A percentile compares a stretch with the other conserved stretches of the same genome.
Evolutionary conservation across 108 stramenopile species (phyloP).

Genomic region (Cafeteria roenbergensis): DNA sequence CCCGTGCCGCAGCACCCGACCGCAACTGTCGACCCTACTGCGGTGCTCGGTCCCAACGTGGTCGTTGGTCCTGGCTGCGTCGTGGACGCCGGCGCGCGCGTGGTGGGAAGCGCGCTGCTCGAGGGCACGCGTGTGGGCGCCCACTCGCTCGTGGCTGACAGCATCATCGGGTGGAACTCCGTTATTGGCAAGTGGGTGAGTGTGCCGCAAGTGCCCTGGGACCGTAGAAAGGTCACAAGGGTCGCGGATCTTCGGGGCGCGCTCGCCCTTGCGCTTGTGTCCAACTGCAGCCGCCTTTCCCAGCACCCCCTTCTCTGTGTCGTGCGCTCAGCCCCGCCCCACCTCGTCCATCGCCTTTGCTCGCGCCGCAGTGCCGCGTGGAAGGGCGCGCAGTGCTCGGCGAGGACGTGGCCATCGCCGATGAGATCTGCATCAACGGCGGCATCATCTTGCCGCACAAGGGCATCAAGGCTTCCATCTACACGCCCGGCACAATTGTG

Average conservation of each 20-base stretch:
- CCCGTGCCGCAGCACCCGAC: no score
- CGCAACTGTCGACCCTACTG: background rate
- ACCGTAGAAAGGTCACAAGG: no score
- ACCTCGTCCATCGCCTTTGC: no score
- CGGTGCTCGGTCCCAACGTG: background rate
- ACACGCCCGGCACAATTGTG: background rate
- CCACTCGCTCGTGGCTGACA: background rate
- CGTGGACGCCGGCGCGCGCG: background rate
- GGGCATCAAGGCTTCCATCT: background rate
- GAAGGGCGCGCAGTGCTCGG: conserved; percentile 1
- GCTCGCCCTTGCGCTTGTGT: no score
- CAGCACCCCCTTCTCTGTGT: no score
- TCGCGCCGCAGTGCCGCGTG: no score
- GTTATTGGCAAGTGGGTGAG: background rate
- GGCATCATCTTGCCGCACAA: conserved; percentile 8
- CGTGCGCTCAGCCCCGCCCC: no score
- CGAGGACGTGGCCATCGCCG: background rate
- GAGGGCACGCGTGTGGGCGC: background rate
- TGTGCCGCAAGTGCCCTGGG: no score
- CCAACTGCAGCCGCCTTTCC: no score
- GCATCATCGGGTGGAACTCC: conserved; percentile 5
- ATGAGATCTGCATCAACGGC: background rate
- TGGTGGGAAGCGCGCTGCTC: background rate
- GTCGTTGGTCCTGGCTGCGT: background rate
- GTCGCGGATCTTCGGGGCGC: no score